phyloP scores from a whole-genome alignment of 2,329 filamentous ascomycete species.

The Dryadomyces quercus-mongolicae region DNA sequence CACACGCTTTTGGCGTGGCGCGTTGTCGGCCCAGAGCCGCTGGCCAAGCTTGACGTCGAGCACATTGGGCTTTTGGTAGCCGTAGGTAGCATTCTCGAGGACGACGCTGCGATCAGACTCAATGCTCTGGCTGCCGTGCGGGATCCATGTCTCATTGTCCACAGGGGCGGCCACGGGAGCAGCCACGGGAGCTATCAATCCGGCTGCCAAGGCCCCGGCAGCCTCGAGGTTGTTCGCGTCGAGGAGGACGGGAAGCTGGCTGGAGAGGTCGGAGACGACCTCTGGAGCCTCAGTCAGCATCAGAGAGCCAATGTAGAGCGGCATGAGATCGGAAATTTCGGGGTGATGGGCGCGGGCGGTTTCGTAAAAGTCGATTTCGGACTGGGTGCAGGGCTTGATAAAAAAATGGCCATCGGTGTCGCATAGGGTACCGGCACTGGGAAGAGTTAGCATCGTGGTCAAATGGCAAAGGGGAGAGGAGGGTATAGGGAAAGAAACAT shows the following conservation, averaged over 20 bases:
- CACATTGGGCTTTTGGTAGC: slow-evolving; percentile 77
- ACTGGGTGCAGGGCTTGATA: slow-evolving; percentile 82
- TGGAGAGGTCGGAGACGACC: slow-evolving; percentile 29
- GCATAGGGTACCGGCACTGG: slow-evolving; percentile 79
- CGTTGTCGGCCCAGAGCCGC: slow-evolving; percentile 72
- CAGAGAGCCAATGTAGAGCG: slow-evolving; percentile 72
- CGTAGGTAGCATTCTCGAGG: slow-evolving; percentile 69
- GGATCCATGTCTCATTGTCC: slow-evolving; percentile 28
- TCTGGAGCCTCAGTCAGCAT: slow-evolving; percentile 47
- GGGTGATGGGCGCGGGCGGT: slow-evolving; percentile 52
- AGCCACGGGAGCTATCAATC: neutral
- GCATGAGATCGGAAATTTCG: slow-evolving; percentile 70
- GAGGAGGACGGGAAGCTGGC: slow-evolving; percentile 32
- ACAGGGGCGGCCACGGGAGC: neutral
- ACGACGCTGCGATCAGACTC: slow-evolving; percentile 71
- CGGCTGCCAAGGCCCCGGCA: neutral
- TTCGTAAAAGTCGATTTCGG: slow-evolving; percentile 87
- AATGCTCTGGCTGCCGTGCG: slow-evolving; percentile 46
- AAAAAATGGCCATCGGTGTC: slow-evolving; percentile 75
- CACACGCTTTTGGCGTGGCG: slow-evolving; percentile 43
- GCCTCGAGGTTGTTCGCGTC: slow-evolving; percentile 16
- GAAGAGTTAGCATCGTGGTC: neutral
- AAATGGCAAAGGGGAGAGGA: slow-evolving; percentile 3
- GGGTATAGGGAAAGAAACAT: slow-evolving; percentile 30
- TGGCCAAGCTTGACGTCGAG: slow-evolving; percentile 86